These are phyloP conservation scores for Tricholoma bakamatsutake DNA, from an alignment of 768 basidiomycete genomes.

Conservation along the genomic window DNA sequence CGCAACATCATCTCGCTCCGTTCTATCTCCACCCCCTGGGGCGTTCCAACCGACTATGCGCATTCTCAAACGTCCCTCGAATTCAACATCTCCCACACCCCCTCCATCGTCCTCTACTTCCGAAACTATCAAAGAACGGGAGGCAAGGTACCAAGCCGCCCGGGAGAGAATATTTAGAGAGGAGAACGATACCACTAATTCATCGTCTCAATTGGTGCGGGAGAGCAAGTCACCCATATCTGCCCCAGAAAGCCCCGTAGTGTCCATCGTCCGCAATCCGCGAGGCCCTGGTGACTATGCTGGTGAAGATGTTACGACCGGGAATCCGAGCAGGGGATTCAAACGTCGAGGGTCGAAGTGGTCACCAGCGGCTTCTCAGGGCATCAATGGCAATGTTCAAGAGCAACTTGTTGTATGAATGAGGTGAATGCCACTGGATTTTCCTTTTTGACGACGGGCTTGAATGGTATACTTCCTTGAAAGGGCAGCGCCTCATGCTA, in stretches of 20 bases:
- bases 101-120: constrained; percentile 16
- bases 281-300: constrained; percentile 15
- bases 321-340: constrained; percentile 17
- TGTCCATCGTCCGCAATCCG: constrained; percentile 22
- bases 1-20: constrained; percentile 26
- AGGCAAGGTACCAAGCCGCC: constrained; percentile 69
- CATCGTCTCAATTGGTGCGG: not conserved
- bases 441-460: not conserved
- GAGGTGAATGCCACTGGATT: too few species aligned
- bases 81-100: constrained; percentile 19
- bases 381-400: not conserved
- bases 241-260: not conserved
- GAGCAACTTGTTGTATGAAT: not conserved
- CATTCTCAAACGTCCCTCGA: constrained; percentile 66
- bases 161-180: constrained; percentile 66
- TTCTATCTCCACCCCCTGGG: constrained; percentile 45
- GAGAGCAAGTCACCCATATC: constrained; percentile 2
- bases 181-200: constrained; percentile 2
- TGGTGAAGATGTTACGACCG: not conserved
- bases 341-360: constrained; percentile 14
- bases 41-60: constrained; percentile 60
- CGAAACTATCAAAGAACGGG: constrained; percentile 54
- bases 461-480: not conserved
- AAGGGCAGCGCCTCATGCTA: not conserved
- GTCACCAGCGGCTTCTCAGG: not conserved